These are phyloP conservation scores for Fraxinus sp. DNA, from an alignment of 305 asterid genomes.

Conservation along the genomic window DNA sequence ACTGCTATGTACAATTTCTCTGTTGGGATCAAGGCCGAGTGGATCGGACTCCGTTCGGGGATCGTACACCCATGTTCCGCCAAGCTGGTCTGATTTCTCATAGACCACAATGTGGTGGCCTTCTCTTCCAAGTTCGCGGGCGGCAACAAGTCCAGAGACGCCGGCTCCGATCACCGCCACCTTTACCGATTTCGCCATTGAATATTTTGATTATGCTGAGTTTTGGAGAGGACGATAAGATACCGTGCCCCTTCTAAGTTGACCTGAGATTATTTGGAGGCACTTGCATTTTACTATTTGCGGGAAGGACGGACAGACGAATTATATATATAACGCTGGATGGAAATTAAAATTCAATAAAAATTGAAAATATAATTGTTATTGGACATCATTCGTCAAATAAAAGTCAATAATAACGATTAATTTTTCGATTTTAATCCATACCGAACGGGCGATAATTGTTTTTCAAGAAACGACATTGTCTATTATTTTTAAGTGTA, in stretches of 20 bases:
- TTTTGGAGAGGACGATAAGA: not conserved
- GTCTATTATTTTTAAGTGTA: too few relatives aligned
- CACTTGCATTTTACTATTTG: not conserved
- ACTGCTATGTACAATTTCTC: slow-evolving; percentile 57
- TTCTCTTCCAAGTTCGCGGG: slow-evolving; percentile 50
- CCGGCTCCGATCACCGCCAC: slow-evolving; percentile 89
- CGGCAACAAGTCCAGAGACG: slow-evolving; percentile 46
- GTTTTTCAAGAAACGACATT: not conserved
- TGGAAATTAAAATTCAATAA: too few relatives aligned
- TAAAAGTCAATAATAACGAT: too few relatives aligned
- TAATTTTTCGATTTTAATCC: too few relatives aligned
- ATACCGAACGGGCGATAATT: too few relatives aligned
- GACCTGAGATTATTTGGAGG: not conserved
- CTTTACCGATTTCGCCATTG: slow-evolving; percentile 33
- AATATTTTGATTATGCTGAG: not conserved
- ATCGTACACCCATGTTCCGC: slow-evolving; percentile 64
- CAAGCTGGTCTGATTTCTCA: slow-evolving; percentile 51
- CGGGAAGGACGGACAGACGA: not conserved
- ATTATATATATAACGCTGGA: too few relatives aligned
- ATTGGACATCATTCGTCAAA: too few relatives aligned
- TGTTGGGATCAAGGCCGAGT: slow-evolving; percentile 51
- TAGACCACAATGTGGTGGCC: slow-evolving; percentile 43
- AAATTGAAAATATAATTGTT: too few relatives aligned
- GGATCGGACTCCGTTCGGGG: slow-evolving; percentile 57
- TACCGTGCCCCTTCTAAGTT: not conserved